Conservation (phyloP, 2,329 filamentous ascomycete genomes). For the Taxawa tesnikishii region DNA sequence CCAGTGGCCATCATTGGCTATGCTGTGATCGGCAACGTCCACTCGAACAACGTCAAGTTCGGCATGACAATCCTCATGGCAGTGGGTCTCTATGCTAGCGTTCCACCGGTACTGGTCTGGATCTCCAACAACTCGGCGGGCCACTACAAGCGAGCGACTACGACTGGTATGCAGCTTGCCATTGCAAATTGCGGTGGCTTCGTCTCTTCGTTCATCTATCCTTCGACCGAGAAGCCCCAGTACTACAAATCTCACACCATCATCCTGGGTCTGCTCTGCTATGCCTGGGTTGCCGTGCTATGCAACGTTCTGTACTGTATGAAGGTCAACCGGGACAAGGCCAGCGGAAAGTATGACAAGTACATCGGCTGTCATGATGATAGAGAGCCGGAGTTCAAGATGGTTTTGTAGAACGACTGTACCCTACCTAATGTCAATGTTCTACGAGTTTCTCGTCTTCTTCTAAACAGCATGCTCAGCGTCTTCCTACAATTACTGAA, state of each 20-base stretch:
- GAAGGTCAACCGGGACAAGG: constrained; percentile 54
- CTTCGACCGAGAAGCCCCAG: constrained; percentile 40
- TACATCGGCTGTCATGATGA: constrained; percentile 50
- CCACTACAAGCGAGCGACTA: constrained; percentile 59
- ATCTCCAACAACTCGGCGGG: constrained; percentile 56
- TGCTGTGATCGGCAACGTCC: constrained; percentile 47
- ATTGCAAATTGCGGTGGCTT: constrained; percentile 58
- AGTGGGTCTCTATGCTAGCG: constrained; percentile 49
- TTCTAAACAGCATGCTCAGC: too few species aligned
- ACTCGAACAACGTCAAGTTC: constrained; percentile 42
- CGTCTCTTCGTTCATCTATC: constrained; percentile 53
- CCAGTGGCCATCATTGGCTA: constrained; percentile 55
- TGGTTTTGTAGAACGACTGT: constrained; percentile 47
- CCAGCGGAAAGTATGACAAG: constrained; percentile 43
- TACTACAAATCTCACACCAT: constrained; percentile 52
- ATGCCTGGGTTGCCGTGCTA: constrained; percentile 51
- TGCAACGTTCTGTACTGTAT: constrained; percentile 49
- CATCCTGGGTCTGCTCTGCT: constrained; percentile 46
- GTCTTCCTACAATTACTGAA: too few species aligned
- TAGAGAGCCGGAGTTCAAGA: constrained; percentile 48
- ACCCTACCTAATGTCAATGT: too few species aligned
- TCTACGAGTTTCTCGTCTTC: too few species aligned
- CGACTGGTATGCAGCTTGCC: constrained; percentile 50
- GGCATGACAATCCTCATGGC: constrained; percentile 59
- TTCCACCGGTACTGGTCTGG: constrained; percentile 53